Conservation (phyloP, 1,284 basidiomycete genomes). For the Cryptococcus deneoformans region DNA sequence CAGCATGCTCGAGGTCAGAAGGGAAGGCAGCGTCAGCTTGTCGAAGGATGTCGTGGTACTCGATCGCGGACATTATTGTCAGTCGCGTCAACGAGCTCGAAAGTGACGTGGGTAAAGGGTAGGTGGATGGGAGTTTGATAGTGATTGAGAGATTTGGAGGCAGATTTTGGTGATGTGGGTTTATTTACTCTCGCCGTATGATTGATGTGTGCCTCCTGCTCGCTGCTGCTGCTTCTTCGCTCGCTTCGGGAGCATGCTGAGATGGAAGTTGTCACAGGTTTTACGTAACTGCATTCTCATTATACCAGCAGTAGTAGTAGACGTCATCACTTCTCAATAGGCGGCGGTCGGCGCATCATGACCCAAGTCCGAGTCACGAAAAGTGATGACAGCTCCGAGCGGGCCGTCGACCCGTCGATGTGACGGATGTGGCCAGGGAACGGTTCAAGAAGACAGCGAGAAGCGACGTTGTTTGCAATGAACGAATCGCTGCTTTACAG, state of each 20-base stretch:
- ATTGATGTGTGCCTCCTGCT: no score
- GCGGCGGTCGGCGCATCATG: no score
- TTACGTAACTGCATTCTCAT: background rate
- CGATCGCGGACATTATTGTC: slow-evolving; percentile 6
- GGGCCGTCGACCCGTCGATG: background rate
- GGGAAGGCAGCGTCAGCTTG: slow-evolving; percentile 11
- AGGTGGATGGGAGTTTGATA: background rate
- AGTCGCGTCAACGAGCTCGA: slow-evolving; percentile 5
- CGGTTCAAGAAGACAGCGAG: no score
- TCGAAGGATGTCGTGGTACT: slow-evolving; percentile 11
- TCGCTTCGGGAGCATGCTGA: no score
- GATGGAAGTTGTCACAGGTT: no score
- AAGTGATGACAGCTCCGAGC: background rate
- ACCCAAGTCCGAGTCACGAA: no score
- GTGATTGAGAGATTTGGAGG: background rate
- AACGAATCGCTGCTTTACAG: no score
- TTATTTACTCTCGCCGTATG: background rate
- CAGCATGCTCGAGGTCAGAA: background rate
- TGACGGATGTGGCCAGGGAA: background rate
- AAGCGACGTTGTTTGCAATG: no score
- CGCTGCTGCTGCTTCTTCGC: no score
- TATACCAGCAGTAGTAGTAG: no score
- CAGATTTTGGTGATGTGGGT: slow-evolving; percentile 3
- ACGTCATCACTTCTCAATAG: no score
- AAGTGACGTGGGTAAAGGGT: slow-evolving; percentile 9